Base-by-base conservation (phyloP, 2,329 filamentous ascomycete species). In the Penicillium concentricum region DNA sequence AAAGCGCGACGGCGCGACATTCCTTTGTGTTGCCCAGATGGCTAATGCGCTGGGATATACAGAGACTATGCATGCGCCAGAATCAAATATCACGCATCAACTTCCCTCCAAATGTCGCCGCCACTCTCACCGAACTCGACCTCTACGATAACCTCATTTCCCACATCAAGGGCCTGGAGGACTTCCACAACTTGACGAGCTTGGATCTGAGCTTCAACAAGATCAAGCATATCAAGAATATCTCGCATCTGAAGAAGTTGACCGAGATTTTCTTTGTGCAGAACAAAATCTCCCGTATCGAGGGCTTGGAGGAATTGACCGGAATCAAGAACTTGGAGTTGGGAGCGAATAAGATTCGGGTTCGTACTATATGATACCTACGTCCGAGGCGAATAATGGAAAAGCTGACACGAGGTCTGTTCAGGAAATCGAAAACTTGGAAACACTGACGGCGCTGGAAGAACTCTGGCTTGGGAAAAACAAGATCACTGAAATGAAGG, bases 171-270 rank as follows among this genome's bases (percentile, higher is more conserved):
- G 90, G 90, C 30, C 82, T 99, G 44, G 92, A 97, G 52, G 81
- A 85, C 44, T 84, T 97, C 56, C 85, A 82, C 13, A 82, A 89
- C 59, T 83, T 99, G 52, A 91, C 84, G 6, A 88, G 80, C 55
- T 84, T 99, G 53, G 94, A 99, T 72, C 82, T 99, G 50, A 95
- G 90, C 74, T 99, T 97, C 84, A 99, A 99, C 81, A 97, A 97
- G 80, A 93, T 99, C 79, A 97, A 96, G 74, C 92, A 97, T 76
- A 96, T 99, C 79, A 96, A 96, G 76, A 87, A 93, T 68, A 79
- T 97, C 63, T 83, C 83, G 57, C 89, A 93, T 67, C 79, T 99
- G 57, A 87, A 79, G 22, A 83, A 91, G 52, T 82, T 97, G 56
- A 88, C 83, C 60, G 91, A 97, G 65, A 73, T 99, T 3, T 99